Evolutionary conservation across 495 filamentous ascomycete species (phyloP), one percentile per base, ranked within the genome.

Genomic region (Annulohypoxylon maeteangense): DNA sequence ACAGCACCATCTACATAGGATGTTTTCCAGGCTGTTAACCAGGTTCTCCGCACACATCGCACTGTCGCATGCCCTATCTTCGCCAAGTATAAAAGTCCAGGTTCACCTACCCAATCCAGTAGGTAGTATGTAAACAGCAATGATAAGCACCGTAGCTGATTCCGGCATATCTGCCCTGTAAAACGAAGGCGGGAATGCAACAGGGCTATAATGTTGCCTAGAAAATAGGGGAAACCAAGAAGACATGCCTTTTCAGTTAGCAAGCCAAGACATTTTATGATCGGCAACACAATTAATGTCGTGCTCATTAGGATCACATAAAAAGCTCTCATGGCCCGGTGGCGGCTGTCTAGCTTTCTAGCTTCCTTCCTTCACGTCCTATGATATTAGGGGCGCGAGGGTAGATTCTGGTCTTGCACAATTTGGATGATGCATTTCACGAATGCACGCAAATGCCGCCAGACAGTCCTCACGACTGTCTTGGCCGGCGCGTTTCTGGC

Each of bases 81-180:
- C 53, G 70, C 70, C 70, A 73, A 73, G 70, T 12, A 3, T 40
- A 54, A 14, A 44, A 25, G 63, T 14, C 61, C 55, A 11, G 48
- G 40, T 51, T 25, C 58, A 62, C 65, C 65, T 73, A 48, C 70
- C 70, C 38, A 73, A 73, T 73, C 14, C 50, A 73, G 70, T 44
- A 73, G 70, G 70, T 73, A 29, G 23, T 16, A n/a, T n/a, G n/a
- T n/a, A n/a, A 56, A 31, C 53, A 27, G 25, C 23, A 56, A 25
- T 58, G 65, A 57, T 64, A 65, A 65, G 36, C 3, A n/a, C 22
- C 47, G 58, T 71, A 58, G 48, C 62, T 62, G 22, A 34, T 66
- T 54, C 25, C 18, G 42, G 62, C 18, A 53, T 32, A 6, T 18
- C 25, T 53, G 27, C 40, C 44, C 51, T 59, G 42, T 45, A 45